Evolutionary conservation across 306 rosid genomes (phyloP).

Genomic region (Calophaca sinica): DNA sequence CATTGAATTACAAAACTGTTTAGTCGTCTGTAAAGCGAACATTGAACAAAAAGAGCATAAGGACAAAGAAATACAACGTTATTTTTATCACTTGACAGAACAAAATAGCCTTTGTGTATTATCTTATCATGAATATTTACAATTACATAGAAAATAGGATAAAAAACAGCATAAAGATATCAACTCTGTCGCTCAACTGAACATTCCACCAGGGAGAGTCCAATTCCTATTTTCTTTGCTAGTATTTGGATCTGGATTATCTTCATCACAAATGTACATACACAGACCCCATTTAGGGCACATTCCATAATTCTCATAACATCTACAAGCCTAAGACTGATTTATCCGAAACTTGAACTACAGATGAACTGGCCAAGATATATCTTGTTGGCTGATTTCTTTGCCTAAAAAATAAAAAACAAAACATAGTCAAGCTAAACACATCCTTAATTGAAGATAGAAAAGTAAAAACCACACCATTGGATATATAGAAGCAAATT

Average conservation of each 20-base stretch:
- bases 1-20: too few relatives aligned
- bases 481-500: constrained; percentile 49
- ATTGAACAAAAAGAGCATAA: not conserved
- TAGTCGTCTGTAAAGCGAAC: too few relatives aligned
- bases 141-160: constrained; percentile 37
- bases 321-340: constrained; percentile 27
- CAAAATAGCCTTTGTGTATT: not conserved
- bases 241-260: constrained; percentile 13
- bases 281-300: not conserved
- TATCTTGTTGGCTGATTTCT: constrained; percentile 31
- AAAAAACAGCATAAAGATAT: constrained; percentile 2
- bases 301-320: not conserved
- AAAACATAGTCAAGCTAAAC: constrained; percentile 42
- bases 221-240: constrained; percentile 34
- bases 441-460: constrained; percentile 41
- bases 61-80: not conserved
- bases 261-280: constrained; percentile 18
- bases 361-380: constrained; percentile 43
- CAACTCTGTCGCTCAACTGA: not conserved
- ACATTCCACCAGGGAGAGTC: not conserved
- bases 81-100: not conserved
- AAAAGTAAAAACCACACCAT: constrained; percentile 38
- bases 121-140: constrained; percentile 16
- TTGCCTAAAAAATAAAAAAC: constrained; percentile 54
- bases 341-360: constrained; percentile 40